A percentile compares a stretch with the other conserved stretches of the same genome.
Conservation (phyloP, 441 rosid species). For the Eutrema salsugineum region DNA sequence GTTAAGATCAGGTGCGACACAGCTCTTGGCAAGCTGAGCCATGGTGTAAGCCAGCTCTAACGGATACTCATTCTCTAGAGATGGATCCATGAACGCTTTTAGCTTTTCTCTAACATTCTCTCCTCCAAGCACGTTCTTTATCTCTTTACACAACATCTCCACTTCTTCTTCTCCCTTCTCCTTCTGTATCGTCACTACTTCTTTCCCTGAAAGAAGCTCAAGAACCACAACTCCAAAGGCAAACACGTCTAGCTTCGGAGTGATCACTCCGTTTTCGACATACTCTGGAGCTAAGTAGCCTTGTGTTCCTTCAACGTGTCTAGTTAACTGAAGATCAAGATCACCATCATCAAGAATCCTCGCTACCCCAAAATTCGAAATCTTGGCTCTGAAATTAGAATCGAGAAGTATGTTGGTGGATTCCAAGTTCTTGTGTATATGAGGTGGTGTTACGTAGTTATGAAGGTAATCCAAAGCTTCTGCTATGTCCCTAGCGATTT, state of each 20-base stretch:
- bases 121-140: conserved; percentile 58
- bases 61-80: conserved; percentile 59
- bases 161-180: conserved; percentile 25
- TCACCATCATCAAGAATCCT: conserved; percentile 43
- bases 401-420: conserved; percentile 76
- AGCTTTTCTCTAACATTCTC: conserved; percentile 67
- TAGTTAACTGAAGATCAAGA: conserved; percentile 57
- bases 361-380: conserved; percentile 76
- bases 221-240: conserved; percentile 77
- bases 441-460: conserved; percentile 66
- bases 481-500: conserved; percentile 61
- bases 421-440: conserved; percentile 83
- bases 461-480: conserved; percentile 83
- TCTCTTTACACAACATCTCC: conserved; percentile 44
- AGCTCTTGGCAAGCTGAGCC: conserved; percentile 70
- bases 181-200: conserved; percentile 42
- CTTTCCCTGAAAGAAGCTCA: conserved; percentile 79
- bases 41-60: conserved; percentile 74
- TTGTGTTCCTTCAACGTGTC: conserved; percentile 82
- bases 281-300: conserved; percentile 95
- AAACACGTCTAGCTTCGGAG: conserved; percentile 74
- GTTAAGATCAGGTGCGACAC: conserved; percentile 60
- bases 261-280: conserved; percentile 74
- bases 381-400: conserved; percentile 64
- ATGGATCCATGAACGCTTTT: conserved; percentile 57